These are phyloP conservation scores for Lactarius psammicola DNA, from an alignment of 768 basidiomycete species.

Conservation along the genomic window DNA sequence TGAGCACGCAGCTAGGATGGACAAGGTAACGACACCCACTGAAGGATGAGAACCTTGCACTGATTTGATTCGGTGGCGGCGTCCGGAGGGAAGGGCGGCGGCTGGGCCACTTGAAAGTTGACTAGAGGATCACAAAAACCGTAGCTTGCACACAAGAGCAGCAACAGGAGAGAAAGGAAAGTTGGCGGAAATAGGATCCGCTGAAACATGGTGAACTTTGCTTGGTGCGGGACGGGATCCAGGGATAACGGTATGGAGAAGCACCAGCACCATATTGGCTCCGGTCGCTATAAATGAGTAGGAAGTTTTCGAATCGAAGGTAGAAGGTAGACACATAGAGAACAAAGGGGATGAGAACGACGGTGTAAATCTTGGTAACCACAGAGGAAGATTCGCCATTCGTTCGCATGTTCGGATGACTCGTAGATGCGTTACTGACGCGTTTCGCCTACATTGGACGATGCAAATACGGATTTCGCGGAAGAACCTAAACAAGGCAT, in stretches of 20 bases:
- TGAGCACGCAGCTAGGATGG: slow-evolving; percentile 8
- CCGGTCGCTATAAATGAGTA: no score
- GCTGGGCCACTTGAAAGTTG: slow-evolving; percentile 72
- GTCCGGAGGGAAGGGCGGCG: slow-evolving; percentile 68
- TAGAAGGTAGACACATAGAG: no score
- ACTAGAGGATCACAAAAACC: slow-evolving; percentile 38
- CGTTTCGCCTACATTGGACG: no score
- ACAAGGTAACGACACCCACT: slow-evolving; percentile 42
- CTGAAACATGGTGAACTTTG: background rate
- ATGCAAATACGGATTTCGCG: no score
- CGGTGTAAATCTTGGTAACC: no score
- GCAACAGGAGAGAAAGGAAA: slow-evolving; percentile 11
- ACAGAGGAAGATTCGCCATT: no score
- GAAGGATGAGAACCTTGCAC: slow-evolving; percentile 65
- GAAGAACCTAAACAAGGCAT: no score
- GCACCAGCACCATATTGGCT: background rate
- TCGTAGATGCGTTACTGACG: no score
- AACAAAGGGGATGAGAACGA: no score
- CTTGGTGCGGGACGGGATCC: background rate
- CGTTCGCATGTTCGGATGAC: no score
- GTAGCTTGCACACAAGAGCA: slow-evolving; percentile 15
- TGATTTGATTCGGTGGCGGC: slow-evolving; percentile 44
- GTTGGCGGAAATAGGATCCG: background rate
- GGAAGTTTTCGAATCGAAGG: no score
- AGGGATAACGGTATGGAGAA: background rate